Base-by-base conservation (phyloP, 441 rosid genomes). In the Pelargonium exstipulatum region DNA sequence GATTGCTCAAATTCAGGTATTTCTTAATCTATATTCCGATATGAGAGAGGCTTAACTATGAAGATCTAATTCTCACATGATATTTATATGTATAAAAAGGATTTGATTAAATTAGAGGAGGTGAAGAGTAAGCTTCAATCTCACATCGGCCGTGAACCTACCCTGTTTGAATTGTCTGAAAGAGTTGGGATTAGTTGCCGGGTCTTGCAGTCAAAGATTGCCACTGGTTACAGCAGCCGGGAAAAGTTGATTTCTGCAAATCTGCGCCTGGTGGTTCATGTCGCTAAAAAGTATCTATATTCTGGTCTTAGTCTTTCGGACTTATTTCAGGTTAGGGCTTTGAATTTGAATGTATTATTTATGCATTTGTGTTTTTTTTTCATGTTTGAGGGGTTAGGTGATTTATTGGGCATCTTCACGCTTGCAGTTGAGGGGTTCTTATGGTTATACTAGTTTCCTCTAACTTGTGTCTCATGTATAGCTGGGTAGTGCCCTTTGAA, bases 221-320 rank as follows among this genome's bases (percentile, higher is more conserved):
- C 76, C 57, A 74, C 77, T 3, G 90, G 95, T 48, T 74, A 79
- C 71, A 82, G 79, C 63, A 85, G 94, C 75, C 73, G 89, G 12
- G 88, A 87, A 65, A 88, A 83, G 78, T 79, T 94, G 75, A 83
- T 90, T 62, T 71, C 74, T 76, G 88, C 95, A 12, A 91, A 94
- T 78, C 69, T 88, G 66, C 87, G 94, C 57, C 69, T 91, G 82
- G 99, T 91, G 29, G 92, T 90, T 83, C 88, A 90, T 76, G 73
- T 94, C 3, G 97, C 97, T 64, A 91, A 91, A 81, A 90, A 78
- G 26, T 88, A 86, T 80, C 91, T 81, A 77, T 84, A 85, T 48
- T 91, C 89, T 49, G 95, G 99, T 77, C 83, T 94, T 74, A 74
- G 83, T 78, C 84, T 91, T 76, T 86, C 79, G 61, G 97, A 94